Evolutionary conservation across 768 basidiomycete genomes (phyloP), one percentile per base, ranked within the genome.

Genomic region (Suillus clintonianus): DNA sequence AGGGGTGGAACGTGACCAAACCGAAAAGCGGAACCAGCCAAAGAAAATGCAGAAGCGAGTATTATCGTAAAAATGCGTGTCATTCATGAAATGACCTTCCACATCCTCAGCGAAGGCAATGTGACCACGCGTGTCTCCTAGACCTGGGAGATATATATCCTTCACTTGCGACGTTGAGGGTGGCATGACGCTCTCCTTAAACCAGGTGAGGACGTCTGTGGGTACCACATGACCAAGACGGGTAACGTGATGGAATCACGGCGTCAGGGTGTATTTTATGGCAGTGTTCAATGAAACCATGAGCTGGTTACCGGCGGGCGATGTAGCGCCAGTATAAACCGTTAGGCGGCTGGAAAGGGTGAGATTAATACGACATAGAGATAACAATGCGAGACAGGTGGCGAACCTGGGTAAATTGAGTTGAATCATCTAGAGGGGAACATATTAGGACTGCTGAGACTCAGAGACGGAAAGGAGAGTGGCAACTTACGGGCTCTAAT

Each of bases 401-500:
- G 42, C 32, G 13, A 10, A 75, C 75, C 65, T 71, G 62, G 19
- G 86, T 87, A 54, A 82, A 80, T 0, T 82, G 79, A 7, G 83
- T 84, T 13, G 89, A 88, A 59, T 86, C 78, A 77, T 91, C 89
- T 90, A 62, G 32, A 57, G 60, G 59, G 56, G 64, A 10, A 54
- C 62, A 59, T 27, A 58, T 61, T 69, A 64, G 39, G 6, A 41
- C 14, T 51, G 57, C 19, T 47, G 43, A 24, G 27, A 47, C 34
- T 34, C 34, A 34, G 34, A 13, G 27, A 22, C 42, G n/a, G 45
- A 22, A 54, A 22, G n/a, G 48, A 61, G 37, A 62, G 43, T 32
- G 59, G 65, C 42, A 59, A 55, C 88, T 76, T 75, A 91, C 90
- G 90, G 68, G 85, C 83, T 74, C 80, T 76, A 60, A 90, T 78